Evolutionary conservation across 2,329 filamentous ascomycete species (phyloP).

Genomic region (Ceratocystis ficicola): DNA sequence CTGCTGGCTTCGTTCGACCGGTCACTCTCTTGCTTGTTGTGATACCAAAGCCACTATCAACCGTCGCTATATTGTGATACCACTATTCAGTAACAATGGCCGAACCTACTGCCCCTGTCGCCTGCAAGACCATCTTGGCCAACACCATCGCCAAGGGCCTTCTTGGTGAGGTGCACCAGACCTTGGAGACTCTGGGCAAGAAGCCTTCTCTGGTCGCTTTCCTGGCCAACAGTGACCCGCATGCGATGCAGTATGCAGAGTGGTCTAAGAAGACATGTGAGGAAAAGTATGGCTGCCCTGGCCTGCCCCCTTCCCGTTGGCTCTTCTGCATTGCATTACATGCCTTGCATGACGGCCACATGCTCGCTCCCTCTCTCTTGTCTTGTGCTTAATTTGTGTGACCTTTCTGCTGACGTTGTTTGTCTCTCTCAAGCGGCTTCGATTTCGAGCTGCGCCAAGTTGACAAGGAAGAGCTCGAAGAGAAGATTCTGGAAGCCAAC

Average conservation of each 20-base stretch:
- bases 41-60: background rate
- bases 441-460: conserved; percentile 74
- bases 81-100: conserved; percentile 12
- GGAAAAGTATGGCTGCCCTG: conserved; percentile 62
- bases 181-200: conserved; percentile 57
- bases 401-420: conserved; percentile 4
- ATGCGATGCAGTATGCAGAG: conserved; percentile 85
- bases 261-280: conserved; percentile 94
- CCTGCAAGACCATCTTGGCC: conserved; percentile 89
- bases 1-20: background rate
- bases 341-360: background rate
- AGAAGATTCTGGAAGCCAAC: conserved; percentile 77
- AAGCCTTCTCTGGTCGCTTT: conserved; percentile 79
- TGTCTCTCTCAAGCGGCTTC: conserved; percentile 56
- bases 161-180: conserved; percentile 63
- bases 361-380: background rate
- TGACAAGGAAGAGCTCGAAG: conserved; percentile 79
- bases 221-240: conserved; percentile 81
- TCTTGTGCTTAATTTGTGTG: background rate
- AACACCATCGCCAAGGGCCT: conserved; percentile 75
- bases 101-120: conserved; percentile 13
- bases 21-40: background rate
- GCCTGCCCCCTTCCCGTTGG: background rate
- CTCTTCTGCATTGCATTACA: conserved; percentile 10
- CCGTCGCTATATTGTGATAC: background rate